Evolutionary conservation across 2,329 filamentous ascomycete genomes (phyloP).

Genomic region (Colletotrichum sp.): DNA sequence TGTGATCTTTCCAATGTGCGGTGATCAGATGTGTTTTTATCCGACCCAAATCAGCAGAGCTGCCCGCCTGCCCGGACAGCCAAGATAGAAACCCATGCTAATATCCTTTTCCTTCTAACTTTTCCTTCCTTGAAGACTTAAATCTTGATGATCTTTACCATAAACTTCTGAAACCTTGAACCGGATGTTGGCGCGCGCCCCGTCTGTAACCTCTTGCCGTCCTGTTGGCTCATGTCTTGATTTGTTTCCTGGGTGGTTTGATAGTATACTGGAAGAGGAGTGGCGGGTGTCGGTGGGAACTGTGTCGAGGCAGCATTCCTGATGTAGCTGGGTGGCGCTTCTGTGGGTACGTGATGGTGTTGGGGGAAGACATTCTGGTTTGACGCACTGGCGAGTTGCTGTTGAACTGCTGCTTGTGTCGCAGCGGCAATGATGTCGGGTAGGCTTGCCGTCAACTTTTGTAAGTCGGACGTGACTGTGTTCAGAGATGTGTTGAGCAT

Average conservation of each 20-base stretch:
- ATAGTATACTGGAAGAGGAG: not conserved
- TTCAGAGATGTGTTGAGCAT: not conserved
- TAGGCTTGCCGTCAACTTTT: not conserved
- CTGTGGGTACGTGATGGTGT: not conserved
- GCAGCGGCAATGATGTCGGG: not conserved
- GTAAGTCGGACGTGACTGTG: not conserved
- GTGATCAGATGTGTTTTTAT: not conserved
- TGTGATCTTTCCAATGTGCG: constrained; percentile 9
- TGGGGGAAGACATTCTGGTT: rapidly evolving
- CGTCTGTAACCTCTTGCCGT: not conserved
- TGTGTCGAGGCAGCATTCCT: not conserved
- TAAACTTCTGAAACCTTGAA: not conserved
- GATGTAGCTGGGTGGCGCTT: not conserved
- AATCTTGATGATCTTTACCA: not conserved
- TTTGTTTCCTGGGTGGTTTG: not conserved
- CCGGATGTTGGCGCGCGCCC: not conserved
- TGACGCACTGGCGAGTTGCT: not conserved
- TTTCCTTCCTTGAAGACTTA: not conserved
- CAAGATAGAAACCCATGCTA: not conserved
- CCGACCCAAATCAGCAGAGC: not conserved
- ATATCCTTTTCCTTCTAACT: not conserved
- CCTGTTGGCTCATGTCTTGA: not conserved
- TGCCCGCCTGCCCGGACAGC: not conserved
- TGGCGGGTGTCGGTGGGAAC: not conserved
- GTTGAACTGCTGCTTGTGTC: not conserved